Base-by-base conservation (phyloP, 306 rosid species). In the Nissolia schottii region DNA sequence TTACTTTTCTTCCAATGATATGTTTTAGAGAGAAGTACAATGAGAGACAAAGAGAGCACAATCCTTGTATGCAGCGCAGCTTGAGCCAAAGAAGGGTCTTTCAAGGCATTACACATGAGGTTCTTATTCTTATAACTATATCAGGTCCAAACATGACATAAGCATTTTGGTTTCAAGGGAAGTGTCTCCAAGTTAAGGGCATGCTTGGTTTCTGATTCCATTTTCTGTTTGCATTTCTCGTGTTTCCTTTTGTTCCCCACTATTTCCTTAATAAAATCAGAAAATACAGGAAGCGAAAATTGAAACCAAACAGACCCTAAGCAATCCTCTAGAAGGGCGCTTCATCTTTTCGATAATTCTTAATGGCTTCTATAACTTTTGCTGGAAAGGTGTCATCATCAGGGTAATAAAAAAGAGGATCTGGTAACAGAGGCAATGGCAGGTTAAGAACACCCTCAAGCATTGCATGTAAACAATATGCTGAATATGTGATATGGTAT, bases 401-500 rank as follows among this genome's bases (percentile, higher is more conserved):
- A 0, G 92, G 97, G 80, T 93, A 93, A 76, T 71, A 70, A 27
- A 77, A 92, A 48, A 90, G 49, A 35, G 94, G 92, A 77, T 93
- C 98, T 8, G 78, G 38, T 32, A 93, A 66, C 15, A 83, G 84
- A 73, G 88, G 85, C 64, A 23, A 15, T 41, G 87, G 82, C 10
- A 89, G 89, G 77, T 87, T 80, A 71, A 93, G 92, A 71, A 90
- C 83, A 55, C 98, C 98, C 65, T 93, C 98, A 64, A 93, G 96
- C 38, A 89, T 84, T 29, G 97, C 97, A 80, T 90, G 93, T 57
- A 93, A 85, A 82, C 98, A 93, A 81, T 90, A 90, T 57, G 98
- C 96, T 61, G 97, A 84, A 75, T 93, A 93, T 5, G 97, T 90
- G 10, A 90, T 73, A 71, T 90, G 97, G 79, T 93, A 93, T 63